These are phyloP conservation scores for Curvularia sp. DNA, from an alignment of 2,329 filamentous ascomycete genomes.

Conservation along the genomic window DNA sequence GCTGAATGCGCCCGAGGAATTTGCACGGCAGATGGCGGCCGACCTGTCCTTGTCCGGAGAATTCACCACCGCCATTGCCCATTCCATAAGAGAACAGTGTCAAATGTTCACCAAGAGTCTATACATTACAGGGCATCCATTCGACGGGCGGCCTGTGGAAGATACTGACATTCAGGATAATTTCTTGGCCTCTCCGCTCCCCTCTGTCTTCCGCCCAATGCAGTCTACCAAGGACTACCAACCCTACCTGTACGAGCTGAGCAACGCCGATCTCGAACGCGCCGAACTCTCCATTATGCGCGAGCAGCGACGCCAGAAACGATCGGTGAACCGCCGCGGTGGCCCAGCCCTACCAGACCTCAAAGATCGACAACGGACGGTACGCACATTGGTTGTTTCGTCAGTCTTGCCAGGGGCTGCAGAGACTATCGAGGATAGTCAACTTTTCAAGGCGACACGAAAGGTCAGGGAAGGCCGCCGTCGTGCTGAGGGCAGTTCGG, in stretches of 20 bases:
- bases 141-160: conserved; percentile 91
- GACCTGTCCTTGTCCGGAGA: conserved; percentile 93
- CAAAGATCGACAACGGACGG: conserved; percentile 91
- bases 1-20: conserved; percentile 91
- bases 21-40: conserved; percentile 84
- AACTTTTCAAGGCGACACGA: conserved; percentile 74
- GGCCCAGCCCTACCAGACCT: conserved; percentile 94
- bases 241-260: conserved; percentile 92
- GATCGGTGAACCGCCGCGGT: conserved; percentile 90
- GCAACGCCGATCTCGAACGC: conserved; percentile 84
- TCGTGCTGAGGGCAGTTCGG: conserved; percentile 75
- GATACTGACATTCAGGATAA: conserved; percentile 86
- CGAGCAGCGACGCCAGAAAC: conserved; percentile 92
- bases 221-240: conserved; percentile 94
- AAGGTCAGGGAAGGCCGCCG: conserved; percentile 60
- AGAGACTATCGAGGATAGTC: conserved; percentile 78
- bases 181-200: conserved; percentile 84
- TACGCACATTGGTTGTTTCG: conserved; percentile 89
- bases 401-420: conserved; percentile 90
- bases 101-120: conserved; percentile 94
- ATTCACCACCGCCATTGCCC: conserved; percentile 95
- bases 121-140: conserved; percentile 91
- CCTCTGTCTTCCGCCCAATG: conserved; percentile 84
- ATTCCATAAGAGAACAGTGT: conserved; percentile 94
- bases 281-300: conserved; percentile 92